A percentile compares a stretch with the other conserved stretches of the same genome.
Conservation (phyloP, 768 basidiomycete genomes). For the Butyriboletus loyo region DNA sequence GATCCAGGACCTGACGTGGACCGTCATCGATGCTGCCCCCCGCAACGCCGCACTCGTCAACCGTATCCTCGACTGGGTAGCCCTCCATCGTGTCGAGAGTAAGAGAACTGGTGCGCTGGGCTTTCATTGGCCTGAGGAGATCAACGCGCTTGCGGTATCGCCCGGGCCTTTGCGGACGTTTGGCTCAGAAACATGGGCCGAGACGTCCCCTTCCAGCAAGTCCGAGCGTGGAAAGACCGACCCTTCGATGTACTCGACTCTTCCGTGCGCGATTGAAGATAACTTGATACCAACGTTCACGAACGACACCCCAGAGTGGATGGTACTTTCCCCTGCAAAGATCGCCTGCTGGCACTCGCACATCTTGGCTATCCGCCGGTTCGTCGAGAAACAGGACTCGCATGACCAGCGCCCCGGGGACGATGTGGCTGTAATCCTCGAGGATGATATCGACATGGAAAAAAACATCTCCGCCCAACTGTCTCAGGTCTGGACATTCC, state of each 20-base stretch:
- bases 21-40: constrained; percentile 49
- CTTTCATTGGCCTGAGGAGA: constrained; percentile 41
- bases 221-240: background rate
- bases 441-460: constrained; percentile 83
- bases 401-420: constrained; percentile 9
- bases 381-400: constrained; percentile 33
- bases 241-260: background rate
- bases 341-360: constrained; percentile 77
- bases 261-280: constrained; percentile 46
- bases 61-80: constrained; percentile 44
- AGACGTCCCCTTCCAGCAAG: background rate
- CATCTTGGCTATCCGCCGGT: constrained; percentile 45
- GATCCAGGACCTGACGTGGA: constrained; percentile 49
- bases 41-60: constrained; percentile 37
- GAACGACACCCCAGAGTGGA: constrained; percentile 40
- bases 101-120: background rate
- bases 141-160: constrained; percentile 26
- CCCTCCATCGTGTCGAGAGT: constrained; percentile 2
- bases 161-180: constrained; percentile 3
- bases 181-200: constrained; percentile 25
- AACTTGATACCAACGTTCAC: constrained; percentile 35
- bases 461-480: constrained; percentile 47
- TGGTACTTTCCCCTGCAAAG: constrained; percentile 54
- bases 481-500: constrained; percentile 41
- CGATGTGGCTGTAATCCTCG: constrained; percentile 55